phyloP scores from a whole-genome alignment of 257 asterid species.

The Solanum appendiculatum region DNA sequence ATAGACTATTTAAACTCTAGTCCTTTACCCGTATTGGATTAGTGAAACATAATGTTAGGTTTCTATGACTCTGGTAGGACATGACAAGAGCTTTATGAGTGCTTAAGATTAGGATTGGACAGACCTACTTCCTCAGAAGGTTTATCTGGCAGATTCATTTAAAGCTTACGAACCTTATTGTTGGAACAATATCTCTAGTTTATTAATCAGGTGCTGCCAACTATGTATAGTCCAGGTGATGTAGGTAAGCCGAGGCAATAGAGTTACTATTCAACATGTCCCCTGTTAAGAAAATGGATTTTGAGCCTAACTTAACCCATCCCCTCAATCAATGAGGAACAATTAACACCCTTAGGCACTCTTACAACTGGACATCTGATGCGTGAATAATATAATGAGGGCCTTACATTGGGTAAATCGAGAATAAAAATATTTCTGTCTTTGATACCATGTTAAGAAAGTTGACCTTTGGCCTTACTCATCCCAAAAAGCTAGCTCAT shows the following conservation, averaged over 20 bases:
- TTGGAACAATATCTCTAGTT: neutral
- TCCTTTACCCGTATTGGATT: neutral
- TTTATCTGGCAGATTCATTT: neutral
- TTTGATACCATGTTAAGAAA: neutral
- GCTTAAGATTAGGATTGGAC: neutral
- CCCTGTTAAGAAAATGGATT: neutral
- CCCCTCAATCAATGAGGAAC: neutral
- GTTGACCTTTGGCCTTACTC: neutral
- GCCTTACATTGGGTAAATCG: neutral
- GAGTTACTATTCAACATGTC: neutral
- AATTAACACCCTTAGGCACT: neutral
- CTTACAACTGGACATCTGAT: neutral
- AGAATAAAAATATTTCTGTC: neutral
- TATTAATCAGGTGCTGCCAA: neutral
- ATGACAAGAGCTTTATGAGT: neutral
- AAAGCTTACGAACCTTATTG: neutral
- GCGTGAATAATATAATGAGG: neutral
- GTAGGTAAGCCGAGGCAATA: neutral
- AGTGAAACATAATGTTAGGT: neutral
- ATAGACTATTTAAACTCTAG: neutral
- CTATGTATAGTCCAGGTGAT: neutral
- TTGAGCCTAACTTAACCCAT: neutral
- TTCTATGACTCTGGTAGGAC: neutral
- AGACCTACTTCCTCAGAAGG: neutral
- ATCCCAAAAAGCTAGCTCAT: neutral